These are phyloP conservation scores for Ophiocordyceps camponoti-leonardi DNA, from an alignment of 2,329 filamentous ascomycete species.

Conservation along the genomic window DNA sequence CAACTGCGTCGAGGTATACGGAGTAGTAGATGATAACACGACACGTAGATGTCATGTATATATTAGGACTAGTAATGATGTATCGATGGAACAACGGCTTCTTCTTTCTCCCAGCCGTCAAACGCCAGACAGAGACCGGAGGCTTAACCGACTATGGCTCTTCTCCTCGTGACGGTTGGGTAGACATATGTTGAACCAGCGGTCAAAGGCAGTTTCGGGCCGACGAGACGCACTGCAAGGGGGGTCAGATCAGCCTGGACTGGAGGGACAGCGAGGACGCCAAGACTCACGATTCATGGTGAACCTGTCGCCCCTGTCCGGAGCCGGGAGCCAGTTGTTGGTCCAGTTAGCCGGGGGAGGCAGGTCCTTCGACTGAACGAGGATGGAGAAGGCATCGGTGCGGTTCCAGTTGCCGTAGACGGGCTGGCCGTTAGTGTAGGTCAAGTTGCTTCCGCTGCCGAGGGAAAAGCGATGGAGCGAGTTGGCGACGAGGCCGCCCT, in stretches of 20 bases:
- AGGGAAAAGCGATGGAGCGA: constrained; percentile 7
- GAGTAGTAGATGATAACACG: background rate
- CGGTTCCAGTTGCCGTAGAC: constrained; percentile 1
- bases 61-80: background rate
- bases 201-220: background rate
- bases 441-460: constrained; percentile 10
- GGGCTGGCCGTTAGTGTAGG: constrained; percentile 7
- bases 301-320: background rate
- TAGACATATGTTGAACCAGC: background rate
- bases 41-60: background rate
- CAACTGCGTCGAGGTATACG: too few species aligned
- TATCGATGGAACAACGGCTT: background rate
- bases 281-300: background rate
- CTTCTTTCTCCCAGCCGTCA: background rate
- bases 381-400: constrained; percentile 8
- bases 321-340: constrained; percentile 2
- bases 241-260: too few species aligned
- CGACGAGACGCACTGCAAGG: background rate
- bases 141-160: background rate
- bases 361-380: constrained; percentile 10
- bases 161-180: background rate
- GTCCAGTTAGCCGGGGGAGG: constrained; percentile 10
- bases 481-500: constrained; percentile 9
- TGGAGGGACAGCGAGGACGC: background rate
- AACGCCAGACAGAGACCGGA: background rate